Evolutionary conservation across 345 rosid genomes (phyloP).

Genomic region (Citrus trifoliata): DNA sequence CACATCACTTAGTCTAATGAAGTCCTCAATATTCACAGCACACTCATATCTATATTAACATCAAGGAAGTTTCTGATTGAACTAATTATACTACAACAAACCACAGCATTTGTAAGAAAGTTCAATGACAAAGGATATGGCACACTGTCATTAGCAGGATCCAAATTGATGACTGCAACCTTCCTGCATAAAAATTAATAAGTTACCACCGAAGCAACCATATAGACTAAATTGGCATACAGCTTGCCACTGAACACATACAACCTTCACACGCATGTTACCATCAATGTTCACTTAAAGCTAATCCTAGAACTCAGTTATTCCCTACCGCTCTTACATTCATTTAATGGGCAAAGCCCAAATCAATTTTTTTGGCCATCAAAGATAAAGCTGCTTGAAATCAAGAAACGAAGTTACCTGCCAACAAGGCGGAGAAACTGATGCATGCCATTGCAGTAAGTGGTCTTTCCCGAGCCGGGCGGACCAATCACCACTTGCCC

Average conservation of each 20-base stretch:
- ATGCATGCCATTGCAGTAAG: constrained; percentile 98
- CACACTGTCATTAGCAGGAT: constrained; percentile 83
- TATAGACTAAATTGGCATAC: neutral
- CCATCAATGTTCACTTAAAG: neutral
- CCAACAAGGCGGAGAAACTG: constrained; percentile 86
- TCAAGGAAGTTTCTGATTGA: constrained; percentile 31
- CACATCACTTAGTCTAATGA: constrained; percentile 74
- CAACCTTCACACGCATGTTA: neutral
- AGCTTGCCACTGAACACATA: too few relatives aligned
- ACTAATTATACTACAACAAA: neutral
- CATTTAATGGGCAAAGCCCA: neutral
- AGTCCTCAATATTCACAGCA: constrained; percentile 81
- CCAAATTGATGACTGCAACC: constrained; percentile 86
- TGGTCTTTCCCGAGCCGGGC: constrained; percentile 97
- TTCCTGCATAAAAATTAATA: constrained; percentile 48
- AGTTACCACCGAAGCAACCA: neutral
- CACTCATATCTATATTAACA: constrained; percentile 63
- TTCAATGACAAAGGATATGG: constrained; percentile 59
- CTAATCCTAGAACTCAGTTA: neutral
- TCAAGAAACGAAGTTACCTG: constrained; percentile 37
- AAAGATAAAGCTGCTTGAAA: neutral
- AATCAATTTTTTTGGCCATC: neutral
- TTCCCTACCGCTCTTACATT: neutral
- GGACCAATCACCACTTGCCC: constrained; percentile 97
- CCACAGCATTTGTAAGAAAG: neutral